Base-by-base conservation (phyloP, 176 grass and related monocot genomes). In the Eragrostis nindensis region DNA sequence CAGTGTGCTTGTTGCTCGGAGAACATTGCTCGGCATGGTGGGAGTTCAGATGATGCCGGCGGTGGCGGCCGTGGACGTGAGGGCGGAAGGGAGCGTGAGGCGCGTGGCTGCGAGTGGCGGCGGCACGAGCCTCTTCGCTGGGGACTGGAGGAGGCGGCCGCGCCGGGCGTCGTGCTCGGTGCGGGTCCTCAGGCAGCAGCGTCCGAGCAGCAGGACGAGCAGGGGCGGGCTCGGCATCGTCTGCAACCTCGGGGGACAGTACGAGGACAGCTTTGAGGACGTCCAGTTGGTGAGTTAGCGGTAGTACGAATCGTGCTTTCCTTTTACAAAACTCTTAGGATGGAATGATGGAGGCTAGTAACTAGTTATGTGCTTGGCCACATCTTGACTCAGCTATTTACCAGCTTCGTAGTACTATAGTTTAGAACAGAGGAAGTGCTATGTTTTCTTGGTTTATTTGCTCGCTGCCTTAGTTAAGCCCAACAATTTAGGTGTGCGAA, bases 191-290 rank as follows among this genome's bases (percentile, higher is more conserved):
- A 53, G 79, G 73, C 65, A 63, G 81, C 57, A 71, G 43, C 2
- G 18, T 47, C 27, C 62, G 62, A 41, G 61, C 42, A 10, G 70
- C 27, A 72, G 63, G 18, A n/a, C n/a, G n/a, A 74, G 61, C 64
- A 79, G n/a, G 11, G 40, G 80, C 12, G 55, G 74, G 0, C 68
- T 92, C 73, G 54, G 68, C 39, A 42, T 94, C 61, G 84, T 89
- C 59, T 53, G 85, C 73, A 88, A 92, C 71, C 84, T 94, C 63
- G 89, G 39, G 2, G 92, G 92, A 1, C 78, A 83, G 17, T 94
- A 94, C 83, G 92, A 94, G 62, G 92, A 87, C 0, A 62, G 50
- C 21, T 94, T 92, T 18, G 90, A 89, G 32, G 92, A 94, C 42
- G 84, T 94, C 18, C 72, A 92, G 62, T 6, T 57, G 77, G 92